phyloP scores from a whole-genome alignment of 2,329 filamentous ascomycete genomes.

The Leptosphaerulina australis region DNA sequence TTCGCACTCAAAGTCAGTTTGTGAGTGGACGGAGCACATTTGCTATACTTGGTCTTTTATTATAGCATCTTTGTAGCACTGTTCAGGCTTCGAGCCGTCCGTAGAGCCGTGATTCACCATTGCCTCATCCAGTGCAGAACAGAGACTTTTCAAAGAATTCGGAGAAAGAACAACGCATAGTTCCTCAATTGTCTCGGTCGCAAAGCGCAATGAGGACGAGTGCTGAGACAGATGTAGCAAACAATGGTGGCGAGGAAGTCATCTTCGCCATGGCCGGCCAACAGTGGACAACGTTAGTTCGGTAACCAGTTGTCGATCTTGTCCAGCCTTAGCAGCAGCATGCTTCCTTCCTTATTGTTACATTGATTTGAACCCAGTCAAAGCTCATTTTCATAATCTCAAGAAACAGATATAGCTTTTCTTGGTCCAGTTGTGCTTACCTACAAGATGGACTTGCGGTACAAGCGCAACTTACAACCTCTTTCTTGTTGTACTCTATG shows the following conservation, averaged over 20 bases:
- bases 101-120: constrained; percentile 6
- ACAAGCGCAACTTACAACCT: no score
- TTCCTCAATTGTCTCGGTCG: not conserved
- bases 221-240: no score
- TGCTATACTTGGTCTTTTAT: constrained; percentile 12
- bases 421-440: not conserved
- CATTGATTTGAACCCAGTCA: no score
- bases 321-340: constrained; percentile 7
- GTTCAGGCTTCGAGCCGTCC: not conserved
- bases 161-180: not conserved
- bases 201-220: not conserved
- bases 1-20: constrained; percentile 14
- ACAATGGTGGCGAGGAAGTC: not conserved
- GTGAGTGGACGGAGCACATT: constrained; percentile 13
- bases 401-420: no score
- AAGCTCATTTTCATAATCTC: no score
- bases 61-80: constrained; percentile 15
- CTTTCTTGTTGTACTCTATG: not conserved
- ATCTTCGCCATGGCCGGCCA: not conserved
- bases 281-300: constrained; percentile 1
- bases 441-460: no score
- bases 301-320: constrained; percentile 4
- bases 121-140: constrained; percentile 1
- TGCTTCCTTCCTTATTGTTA: no score
- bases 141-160: not conserved